Evolutionary conservation across 2,329 filamentous ascomycete genomes (phyloP), one percentile per base, ranked within the genome.

Genomic region (Boeremia exigua): DNA sequence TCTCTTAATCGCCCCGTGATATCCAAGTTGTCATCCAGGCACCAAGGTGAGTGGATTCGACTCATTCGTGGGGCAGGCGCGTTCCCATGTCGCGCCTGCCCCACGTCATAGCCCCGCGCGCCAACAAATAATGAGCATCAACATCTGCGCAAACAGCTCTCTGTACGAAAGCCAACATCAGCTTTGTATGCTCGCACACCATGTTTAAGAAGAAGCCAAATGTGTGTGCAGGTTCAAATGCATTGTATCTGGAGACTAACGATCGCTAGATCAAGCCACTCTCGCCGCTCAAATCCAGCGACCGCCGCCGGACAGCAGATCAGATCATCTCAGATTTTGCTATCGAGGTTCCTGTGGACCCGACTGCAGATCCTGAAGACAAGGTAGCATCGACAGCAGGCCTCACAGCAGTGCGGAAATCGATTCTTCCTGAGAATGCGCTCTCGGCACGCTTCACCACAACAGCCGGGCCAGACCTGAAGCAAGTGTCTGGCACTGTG

Each of bases 131-230:
- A 42, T 39, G 53, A 46, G 43, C 43, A 56, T 46, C 52, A 50
- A 43, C 47, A 51, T 42, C 14, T 17, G 17, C 39, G 8, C 23
- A 27, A 10, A 39, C n/a, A 29, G 29, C 42, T 17, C 15, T 15
- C 14, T 23, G 10, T 10, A 34, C 9, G 32, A 15, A 34, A 23
- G 27, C 37, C 12, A 17, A 29, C 42, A 10, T 14, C 25, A 19
- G 37, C 8, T 5, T 11, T 37, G 34, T 12, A 37, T 29, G 23
- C 43, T 32, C 30, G 19, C 11, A 32, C 65, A 65, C 32, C 54
- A 87, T 87, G 84, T 87, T 87, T 75, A 86, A 86, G 70, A 87
- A 87, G 74, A 87, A 86, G 73, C 84, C 84, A 14, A 83, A 80
- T 42, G 83, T 84, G 71, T 27, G 62, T 48, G 28, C 23, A 36